These are phyloP conservation scores for Geranomyces michiganensis DNA, from an alignment of 192 early-diverging fungal genomes.

Conservation along the genomic window DNA sequence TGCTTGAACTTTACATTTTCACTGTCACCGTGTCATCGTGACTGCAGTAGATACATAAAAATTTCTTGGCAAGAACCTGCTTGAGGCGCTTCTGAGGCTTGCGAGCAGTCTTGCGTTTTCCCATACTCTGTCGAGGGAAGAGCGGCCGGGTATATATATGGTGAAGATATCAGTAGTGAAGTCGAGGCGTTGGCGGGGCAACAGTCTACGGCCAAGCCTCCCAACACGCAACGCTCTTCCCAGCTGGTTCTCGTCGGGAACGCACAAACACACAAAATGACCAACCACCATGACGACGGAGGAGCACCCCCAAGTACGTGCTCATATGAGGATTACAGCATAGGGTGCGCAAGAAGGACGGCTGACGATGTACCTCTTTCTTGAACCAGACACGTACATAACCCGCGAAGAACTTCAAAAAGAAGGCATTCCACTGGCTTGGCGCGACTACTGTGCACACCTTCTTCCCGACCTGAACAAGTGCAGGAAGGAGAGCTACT, in stretches of 20 bases:
- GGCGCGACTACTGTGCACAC: slow-evolving; percentile 94
- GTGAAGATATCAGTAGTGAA: too few relatives aligned
- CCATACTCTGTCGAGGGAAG: slow-evolving; percentile 50
- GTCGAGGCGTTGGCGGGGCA: too few relatives aligned
- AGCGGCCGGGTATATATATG: too few relatives aligned
- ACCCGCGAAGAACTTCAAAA: slow-evolving; percentile 85
- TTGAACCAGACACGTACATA: slow-evolving; percentile 74
- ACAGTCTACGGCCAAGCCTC: too few relatives aligned
- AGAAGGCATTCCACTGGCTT: slow-evolving; percentile 79
- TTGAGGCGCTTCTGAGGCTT: slow-evolving; percentile 69
- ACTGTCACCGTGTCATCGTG: slow-evolving; percentile 79
- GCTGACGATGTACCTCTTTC: background rate
- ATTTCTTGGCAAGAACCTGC: slow-evolving; percentile 69
- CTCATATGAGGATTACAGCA: background rate
- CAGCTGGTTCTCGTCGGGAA: too few relatives aligned
- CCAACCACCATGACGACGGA: slow-evolving; percentile 31
- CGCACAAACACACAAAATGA: slow-evolving; percentile 7
- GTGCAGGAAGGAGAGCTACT: slow-evolving; percentile 82
- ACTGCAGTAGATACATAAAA: slow-evolving; percentile 85
- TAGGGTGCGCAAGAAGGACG: background rate
- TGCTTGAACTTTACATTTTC: slow-evolving; percentile 61
- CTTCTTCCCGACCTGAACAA: slow-evolving; percentile 89
- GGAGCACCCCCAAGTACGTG: slow-evolving; percentile 24
- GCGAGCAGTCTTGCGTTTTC: slow-evolving; percentile 77
- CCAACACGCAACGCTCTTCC: too few relatives aligned